These are phyloP conservation scores for Arabidopsis lyrata DNA, from an alignment of 441 rosid genomes.

Conservation along the genomic window DNA sequence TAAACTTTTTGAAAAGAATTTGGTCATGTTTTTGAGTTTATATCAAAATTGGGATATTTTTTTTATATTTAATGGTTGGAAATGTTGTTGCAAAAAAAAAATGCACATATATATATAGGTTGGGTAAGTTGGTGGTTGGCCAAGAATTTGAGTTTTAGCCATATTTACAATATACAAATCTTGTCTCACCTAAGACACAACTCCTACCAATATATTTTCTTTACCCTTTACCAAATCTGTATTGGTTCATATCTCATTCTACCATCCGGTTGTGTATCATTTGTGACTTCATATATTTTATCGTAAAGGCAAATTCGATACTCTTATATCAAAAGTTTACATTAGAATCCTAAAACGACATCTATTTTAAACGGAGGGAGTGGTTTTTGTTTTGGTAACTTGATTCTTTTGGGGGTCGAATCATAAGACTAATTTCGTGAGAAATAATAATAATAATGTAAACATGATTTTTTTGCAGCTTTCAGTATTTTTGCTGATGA, in stretches of 20 bases:
- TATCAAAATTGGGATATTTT: neutral
- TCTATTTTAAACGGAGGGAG: neutral
- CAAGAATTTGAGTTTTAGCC: slow-evolving; percentile 34
- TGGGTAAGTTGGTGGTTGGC: slow-evolving; percentile 45
- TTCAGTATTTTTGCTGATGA: slow-evolving; percentile 62
- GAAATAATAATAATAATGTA: neutral
- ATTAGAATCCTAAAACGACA: neutral
- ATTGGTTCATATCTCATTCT: slow-evolving; percentile 5
- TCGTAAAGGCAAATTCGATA: neutral
- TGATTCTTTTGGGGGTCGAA: neutral
- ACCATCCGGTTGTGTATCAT: neutral
- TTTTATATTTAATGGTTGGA: slow-evolving; percentile 12
- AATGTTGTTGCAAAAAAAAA: slow-evolving; percentile 16
- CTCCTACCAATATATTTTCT: slow-evolving; percentile 28
- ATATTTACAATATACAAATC: slow-evolving; percentile 14
- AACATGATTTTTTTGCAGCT: slow-evolving; percentile 52
- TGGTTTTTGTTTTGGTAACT: neutral
- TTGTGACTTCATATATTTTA: neutral
- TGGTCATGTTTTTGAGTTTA: neutral
- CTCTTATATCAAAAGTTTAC: neutral
- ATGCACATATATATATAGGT: slow-evolving; percentile 1
- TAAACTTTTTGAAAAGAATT: neutral
- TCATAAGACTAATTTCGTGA: neutral
- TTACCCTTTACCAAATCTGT: slow-evolving; percentile 20
- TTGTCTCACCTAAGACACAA: slow-evolving; percentile 40